phyloP scores from a whole-genome alignment of 208 protist species.

The Crithidia brevicula region DNA sequence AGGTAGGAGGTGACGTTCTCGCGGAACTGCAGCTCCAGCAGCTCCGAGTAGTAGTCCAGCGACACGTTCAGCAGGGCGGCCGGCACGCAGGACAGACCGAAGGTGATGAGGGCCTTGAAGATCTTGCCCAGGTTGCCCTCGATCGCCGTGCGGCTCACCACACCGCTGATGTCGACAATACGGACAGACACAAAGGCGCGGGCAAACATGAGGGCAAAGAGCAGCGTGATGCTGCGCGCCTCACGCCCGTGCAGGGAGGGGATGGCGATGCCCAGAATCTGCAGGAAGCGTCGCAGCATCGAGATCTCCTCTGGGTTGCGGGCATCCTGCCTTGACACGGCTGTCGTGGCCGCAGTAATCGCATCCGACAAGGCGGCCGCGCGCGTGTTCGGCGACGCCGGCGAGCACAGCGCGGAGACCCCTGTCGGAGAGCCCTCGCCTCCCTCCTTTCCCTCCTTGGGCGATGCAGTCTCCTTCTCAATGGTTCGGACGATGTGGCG shows the following conservation, averaged over 20 bases:
- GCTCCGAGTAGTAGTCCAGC: constrained; percentile 54
- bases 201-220: constrained; percentile 47
- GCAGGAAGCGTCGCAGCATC: constrained; percentile 26
- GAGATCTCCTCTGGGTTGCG: constrained; percentile 2
- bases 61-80: constrained; percentile 56
- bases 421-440: neutral
- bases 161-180: constrained; percentile 37
- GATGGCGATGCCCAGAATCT: constrained; percentile 58
- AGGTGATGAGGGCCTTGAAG: constrained; percentile 30
- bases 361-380: neutral
- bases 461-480: neutral
- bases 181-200: constrained; percentile 50
- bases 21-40: constrained; percentile 64
- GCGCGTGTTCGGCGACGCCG: constrained; percentile 6
- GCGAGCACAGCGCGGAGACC: neutral
- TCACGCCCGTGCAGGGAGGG: constrained; percentile 44
- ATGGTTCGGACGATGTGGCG: constrained; percentile 16
- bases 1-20: constrained; percentile 69
- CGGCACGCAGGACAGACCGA: constrained; percentile 49
- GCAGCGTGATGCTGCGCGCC: constrained; percentile 33
- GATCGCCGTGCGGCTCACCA: constrained; percentile 38
- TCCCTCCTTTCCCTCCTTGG: neutral
- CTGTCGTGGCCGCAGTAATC: constrained; percentile 1
- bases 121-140: constrained; percentile 37
- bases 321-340: neutral